Base-by-base conservation (phyloP, 257 asterid genomes). In the Thymus mandschuricus region DNA sequence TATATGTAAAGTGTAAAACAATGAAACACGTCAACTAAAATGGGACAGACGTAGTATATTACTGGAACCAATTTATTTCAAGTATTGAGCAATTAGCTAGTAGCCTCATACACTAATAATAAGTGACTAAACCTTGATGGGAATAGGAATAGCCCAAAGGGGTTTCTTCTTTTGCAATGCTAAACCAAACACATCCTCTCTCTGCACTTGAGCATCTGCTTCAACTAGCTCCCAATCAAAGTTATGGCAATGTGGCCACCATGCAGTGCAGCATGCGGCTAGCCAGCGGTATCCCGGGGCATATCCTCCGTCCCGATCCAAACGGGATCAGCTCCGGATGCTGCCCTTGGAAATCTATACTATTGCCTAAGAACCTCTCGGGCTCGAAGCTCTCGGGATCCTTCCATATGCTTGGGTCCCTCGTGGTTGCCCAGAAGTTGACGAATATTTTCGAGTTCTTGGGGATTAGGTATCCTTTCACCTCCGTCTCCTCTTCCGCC, bases 351-450 rank as follows among this genome's bases (percentile, higher is more conserved):
- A 45, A 64, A 29, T 46, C n/a, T 41, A 62, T 62, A 1, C 10
- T 4, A 2, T 10, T 62, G 10, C 21, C 38, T 9, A 62, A 21
- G 40, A 64, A 64, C 8, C 69, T 8, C 6, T 64, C 57, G 0
- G 69, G 69, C 43, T 64, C 69, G 12, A 64, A 64, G 1, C 43
- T 0, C 5, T 64, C 69, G 1, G 69, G 43, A 11, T 64, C 3
- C 69, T 45, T 46, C 69, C 69, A 64, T 29, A 64, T 30, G 56
- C 12, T 64, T 2, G 56, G 57, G 12, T 64, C 69, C 29, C 69
- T 64, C 0, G 40, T 2, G 10, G 46, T 64, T 2, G 69, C 69
- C 69, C 69, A 64, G 1, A 64, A 10, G 43, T 64, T 64, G 28
- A 64, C 40, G 2, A 64, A 8, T 10, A 61, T 13, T 6, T 13